Conservation (phyloP, 208 protist genomes). For the Trypanosoma scelopori region DNA sequence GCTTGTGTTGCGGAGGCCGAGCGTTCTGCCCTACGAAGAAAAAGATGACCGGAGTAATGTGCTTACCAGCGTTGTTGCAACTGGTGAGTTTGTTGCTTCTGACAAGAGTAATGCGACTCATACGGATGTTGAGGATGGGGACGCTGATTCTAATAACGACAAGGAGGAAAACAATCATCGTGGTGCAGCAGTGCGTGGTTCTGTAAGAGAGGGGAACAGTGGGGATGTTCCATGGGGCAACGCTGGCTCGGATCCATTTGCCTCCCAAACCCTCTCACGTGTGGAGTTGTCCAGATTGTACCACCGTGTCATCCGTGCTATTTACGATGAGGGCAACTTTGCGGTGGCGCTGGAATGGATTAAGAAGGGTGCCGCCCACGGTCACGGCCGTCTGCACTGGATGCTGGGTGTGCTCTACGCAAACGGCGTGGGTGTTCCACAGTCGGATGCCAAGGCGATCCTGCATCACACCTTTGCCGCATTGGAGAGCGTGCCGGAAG, state of each 20-base stretch:
- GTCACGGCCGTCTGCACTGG: conserved; percentile 76
- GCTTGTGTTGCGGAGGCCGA: too few species aligned
- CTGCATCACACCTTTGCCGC: conserved; percentile 84
- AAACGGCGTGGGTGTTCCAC: conserved; percentile 72
- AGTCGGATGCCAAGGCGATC: conserved; percentile 55
- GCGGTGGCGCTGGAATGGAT: conserved; percentile 45
- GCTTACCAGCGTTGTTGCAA: too few species aligned
- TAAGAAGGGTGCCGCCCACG: conserved; percentile 43
- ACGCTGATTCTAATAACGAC: too few species aligned
- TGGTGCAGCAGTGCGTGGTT: too few species aligned
- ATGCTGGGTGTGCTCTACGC: conserved; percentile 78
- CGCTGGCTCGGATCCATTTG: neutral
- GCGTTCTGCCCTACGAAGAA: too few species aligned
- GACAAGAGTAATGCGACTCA: too few species aligned
- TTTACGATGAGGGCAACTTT: conserved; percentile 66
- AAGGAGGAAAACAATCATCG: too few species aligned
- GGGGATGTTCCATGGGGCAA: neutral
- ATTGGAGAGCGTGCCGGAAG: conserved; percentile 62
- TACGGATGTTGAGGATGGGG: too few species aligned
- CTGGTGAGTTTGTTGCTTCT: too few species aligned
- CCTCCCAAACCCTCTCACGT: conserved; percentile 18
- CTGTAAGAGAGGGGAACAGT: neutral
- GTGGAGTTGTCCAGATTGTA: conserved; percentile 59
- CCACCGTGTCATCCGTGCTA: conserved; percentile 52
- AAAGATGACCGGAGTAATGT: too few species aligned